A percentile compares a stretch with the other conserved stretches of the same genome.
These are phyloP conservation scores for Microbotryomycetes sp. DNA, from an alignment of 1,284 basidiomycete genomes.

Conservation along the genomic window DNA sequence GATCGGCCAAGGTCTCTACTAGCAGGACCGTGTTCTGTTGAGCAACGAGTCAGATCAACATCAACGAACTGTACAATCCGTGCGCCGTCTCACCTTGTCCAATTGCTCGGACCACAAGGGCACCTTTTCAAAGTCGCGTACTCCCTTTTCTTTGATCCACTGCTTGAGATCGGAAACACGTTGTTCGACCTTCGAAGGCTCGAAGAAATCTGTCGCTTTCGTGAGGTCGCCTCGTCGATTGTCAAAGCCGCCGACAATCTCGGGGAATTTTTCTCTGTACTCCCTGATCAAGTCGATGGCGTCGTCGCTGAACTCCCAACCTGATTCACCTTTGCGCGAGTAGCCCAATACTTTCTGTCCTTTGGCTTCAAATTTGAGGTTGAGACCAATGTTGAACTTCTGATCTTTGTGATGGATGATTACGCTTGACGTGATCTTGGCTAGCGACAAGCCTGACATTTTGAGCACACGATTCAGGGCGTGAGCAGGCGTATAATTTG, in stretches of 20 bases:
- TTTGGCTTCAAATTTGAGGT: conserved; percentile 94
- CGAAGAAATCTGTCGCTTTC: conserved; percentile 66
- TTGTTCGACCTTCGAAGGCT: conserved; percentile 58
- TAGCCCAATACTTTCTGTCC: conserved; percentile 93
- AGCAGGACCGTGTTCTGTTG: conserved; percentile 63
- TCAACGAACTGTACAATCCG: background rate
- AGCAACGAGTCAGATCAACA: background rate
- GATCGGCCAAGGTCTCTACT: conserved; percentile 69
- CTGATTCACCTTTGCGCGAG: conserved; percentile 70
- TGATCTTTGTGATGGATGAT: conserved; percentile 72
- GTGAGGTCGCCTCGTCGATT: conserved; percentile 49
- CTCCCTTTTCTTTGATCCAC: conserved; percentile 82
- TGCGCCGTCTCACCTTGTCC: conserved; percentile 56
- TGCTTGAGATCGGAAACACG: conserved; percentile 68
- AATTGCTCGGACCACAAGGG: conserved; percentile 88
- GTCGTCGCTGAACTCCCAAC: conserved; percentile 93
- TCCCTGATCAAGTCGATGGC: conserved; percentile 72
- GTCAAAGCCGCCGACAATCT: conserved; percentile 67
- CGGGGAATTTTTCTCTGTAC: conserved; percentile 77
- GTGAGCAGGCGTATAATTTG: conserved; percentile 69
- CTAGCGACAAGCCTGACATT: conserved; percentile 66
- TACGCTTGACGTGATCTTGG: conserved; percentile 87
- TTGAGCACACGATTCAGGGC: conserved; percentile 62
- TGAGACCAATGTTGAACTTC: conserved; percentile 86
- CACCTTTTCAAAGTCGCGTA: conserved; percentile 86